Evolutionary conservation across 2,329 filamentous ascomycete genomes (phyloP).

Genomic region (Beauveria sp.): DNA sequence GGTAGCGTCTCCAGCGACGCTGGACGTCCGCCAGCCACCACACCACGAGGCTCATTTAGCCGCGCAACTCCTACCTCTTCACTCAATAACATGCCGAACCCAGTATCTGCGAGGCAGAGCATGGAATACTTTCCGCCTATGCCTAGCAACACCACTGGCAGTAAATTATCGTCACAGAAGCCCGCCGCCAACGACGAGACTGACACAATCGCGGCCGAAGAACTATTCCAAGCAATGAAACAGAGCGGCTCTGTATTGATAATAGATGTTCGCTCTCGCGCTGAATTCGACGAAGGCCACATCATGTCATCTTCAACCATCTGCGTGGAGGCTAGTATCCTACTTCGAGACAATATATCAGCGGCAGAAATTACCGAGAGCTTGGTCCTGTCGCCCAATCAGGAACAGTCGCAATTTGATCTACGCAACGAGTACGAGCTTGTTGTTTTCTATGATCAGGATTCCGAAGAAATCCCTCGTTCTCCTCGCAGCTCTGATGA

Average conservation of each 20-base stretch:
- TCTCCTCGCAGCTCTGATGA: slow-evolving; percentile 30
- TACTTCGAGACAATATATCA: slow-evolving; percentile 59
- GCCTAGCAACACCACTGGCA: background rate
- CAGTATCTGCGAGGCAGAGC: slow-evolving; percentile 22
- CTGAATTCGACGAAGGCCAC: slow-evolving; percentile 80
- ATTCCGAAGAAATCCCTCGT: slow-evolving; percentile 43
- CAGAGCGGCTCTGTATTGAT: slow-evolving; percentile 57
- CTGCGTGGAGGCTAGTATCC: slow-evolving; percentile 76
- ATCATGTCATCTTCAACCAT: slow-evolving; percentile 78
- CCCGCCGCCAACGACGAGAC: background rate
- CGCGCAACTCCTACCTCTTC: slow-evolving; percentile 48
- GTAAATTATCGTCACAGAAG: slow-evolving; percentile 21
- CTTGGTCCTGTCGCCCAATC: slow-evolving; percentile 61
- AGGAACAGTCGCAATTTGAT: slow-evolving; percentile 69
- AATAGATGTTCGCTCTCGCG: slow-evolving; percentile 76
- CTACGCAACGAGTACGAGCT: slow-evolving; percentile 71
- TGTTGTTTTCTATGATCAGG: slow-evolving; percentile 83
- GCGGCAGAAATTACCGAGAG: slow-evolving; percentile 57
- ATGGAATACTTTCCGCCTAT: slow-evolving; percentile 25
- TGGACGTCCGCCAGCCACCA: slow-evolving; percentile 57
- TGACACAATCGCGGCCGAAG: slow-evolving; percentile 57
- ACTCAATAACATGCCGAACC: slow-evolving; percentile 18
- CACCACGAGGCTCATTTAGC: slow-evolving; percentile 55
- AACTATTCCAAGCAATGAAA: slow-evolving; percentile 63
- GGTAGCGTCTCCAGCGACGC: slow-evolving; percentile 60